Conservation (phyloP, 2,329 filamentous ascomycete species). For the Mycocentrospora acerina region DNA sequence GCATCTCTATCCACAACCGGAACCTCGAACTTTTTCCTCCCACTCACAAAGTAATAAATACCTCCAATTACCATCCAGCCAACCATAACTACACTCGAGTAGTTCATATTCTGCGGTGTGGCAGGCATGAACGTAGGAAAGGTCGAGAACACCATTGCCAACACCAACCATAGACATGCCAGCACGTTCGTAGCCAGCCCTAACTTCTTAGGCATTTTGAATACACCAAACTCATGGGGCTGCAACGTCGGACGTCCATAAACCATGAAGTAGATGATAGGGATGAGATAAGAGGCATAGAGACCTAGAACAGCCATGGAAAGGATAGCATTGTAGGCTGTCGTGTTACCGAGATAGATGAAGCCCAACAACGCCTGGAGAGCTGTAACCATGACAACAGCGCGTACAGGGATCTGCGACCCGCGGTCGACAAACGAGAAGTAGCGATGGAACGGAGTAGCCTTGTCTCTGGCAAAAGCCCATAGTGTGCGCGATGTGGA, state of each 20-base stretch:
- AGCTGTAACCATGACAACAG: constrained; percentile 31
- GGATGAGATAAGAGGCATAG: constrained; percentile 49
- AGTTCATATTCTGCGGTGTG: constrained; percentile 51
- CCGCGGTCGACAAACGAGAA: constrained; percentile 39
- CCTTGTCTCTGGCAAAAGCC: constrained; percentile 45
- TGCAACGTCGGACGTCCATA: constrained; percentile 35
- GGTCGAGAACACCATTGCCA: constrained; percentile 50
- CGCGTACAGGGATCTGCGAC: constrained; percentile 39
- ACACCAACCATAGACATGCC: constrained; percentile 46
- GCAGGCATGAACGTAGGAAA: constrained; percentile 48
- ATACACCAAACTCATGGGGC: constrained; percentile 12
- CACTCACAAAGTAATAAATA: constrained; percentile 36
- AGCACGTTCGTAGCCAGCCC: constrained; percentile 46
- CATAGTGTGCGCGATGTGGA: constrained; percentile 44
- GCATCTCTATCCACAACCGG: constrained; percentile 20
- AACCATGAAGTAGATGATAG: constrained; percentile 43
- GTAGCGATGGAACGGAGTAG: constrained; percentile 40
- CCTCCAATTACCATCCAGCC: constrained; percentile 44
- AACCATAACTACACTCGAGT: constrained; percentile 47
- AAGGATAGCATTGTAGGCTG: constrained; percentile 47
- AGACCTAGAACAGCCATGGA: constrained; percentile 48
- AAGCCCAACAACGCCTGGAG: constrained; percentile 33
- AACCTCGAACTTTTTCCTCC: constrained; percentile 27
- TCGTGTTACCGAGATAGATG: constrained; percentile 47
- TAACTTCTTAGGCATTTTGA: constrained; percentile 32